Percentiles rank a stretch among this genome's conserved stretches.
Evolutionary conservation across 2,329 filamentous ascomycete genomes (phyloP).

Genomic region (Colletotrichum tropicicola): DNA sequence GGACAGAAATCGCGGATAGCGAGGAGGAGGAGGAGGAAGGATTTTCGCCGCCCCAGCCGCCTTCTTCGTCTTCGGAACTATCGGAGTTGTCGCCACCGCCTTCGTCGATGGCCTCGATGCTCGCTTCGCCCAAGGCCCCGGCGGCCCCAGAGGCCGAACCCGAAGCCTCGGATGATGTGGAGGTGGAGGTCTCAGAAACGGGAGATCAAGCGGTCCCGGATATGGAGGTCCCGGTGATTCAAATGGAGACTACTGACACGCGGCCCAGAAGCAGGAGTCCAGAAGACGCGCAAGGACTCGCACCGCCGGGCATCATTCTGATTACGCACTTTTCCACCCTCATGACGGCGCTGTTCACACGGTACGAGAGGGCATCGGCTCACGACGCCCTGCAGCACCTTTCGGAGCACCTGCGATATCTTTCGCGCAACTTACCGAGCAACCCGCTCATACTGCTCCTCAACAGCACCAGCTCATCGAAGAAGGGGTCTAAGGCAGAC

Average conservation of each 20-base stretch:
- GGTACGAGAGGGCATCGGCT: constrained; percentile 54
- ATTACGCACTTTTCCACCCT: constrained; percentile 64
- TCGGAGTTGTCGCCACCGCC: constrained; percentile 31
- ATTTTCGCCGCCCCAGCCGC: constrained; percentile 25
- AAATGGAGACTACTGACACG: neutral
- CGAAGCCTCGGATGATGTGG: neutral
- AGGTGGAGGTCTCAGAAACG: neutral
- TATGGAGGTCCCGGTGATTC: neutral
- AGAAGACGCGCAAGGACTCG: neutral
- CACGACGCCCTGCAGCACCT: constrained; percentile 60
- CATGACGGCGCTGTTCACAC: constrained; percentile 61
- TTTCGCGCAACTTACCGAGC: constrained; percentile 50
- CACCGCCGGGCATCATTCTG: constrained; percentile 56
- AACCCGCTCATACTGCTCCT: constrained; percentile 62
- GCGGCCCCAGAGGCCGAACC: neutral
- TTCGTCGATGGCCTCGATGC: constrained; percentile 11
- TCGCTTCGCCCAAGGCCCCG: neutral
- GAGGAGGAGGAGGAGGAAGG: constrained; percentile 52
- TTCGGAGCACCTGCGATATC: constrained; percentile 52
- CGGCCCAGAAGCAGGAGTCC: too few relatives aligned
- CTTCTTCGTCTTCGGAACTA: constrained; percentile 5
- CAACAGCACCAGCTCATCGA: constrained; percentile 55
- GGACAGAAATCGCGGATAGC: constrained; percentile 47
- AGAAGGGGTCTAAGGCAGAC: neutral
- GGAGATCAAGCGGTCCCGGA: neutral